A percentile compares a stretch with the other conserved stretches of the same genome.
Conservation (phyloP, 306 rosid species). For the Cicer arietinum region DNA sequence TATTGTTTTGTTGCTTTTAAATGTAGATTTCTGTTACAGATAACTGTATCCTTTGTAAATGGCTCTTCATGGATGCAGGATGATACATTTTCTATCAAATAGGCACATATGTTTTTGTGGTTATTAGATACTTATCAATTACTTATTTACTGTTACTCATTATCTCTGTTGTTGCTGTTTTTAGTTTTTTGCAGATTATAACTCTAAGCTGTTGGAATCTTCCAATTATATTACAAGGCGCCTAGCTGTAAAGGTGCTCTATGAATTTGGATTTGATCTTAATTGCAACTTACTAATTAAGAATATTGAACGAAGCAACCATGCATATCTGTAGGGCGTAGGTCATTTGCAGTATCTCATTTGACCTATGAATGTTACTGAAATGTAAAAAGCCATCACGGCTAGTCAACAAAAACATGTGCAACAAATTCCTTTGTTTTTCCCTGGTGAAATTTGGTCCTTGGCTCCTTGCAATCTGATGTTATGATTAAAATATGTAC, state of each 20-base stretch:
- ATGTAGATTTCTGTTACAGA: constrained; percentile 19
- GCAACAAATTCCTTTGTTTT: constrained; percentile 27
- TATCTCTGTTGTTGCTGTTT: constrained; percentile 39
- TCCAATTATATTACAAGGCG: constrained; percentile 94
- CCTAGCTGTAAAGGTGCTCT: constrained; percentile 90
- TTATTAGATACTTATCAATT: constrained; percentile 9
- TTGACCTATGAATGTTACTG: constrained; percentile 14
- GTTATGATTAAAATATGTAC: constrained; percentile 21
- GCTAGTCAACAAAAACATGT: constrained; percentile 18
- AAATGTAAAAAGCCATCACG: not conserved
- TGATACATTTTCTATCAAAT: constrained; percentile 17
- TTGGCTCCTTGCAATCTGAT: constrained; percentile 27
- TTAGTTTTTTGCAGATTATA: constrained; percentile 92
- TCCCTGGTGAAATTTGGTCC: not conserved
- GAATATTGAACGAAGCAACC: constrained; percentile 27
- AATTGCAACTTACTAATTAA: constrained; percentile 9
- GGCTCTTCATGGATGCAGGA: constrained; percentile 4
- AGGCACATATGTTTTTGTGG: constrained; percentile 4
- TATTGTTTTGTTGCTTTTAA: constrained; percentile 20
- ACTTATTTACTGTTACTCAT: constrained; percentile 33
- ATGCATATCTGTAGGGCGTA: constrained; percentile 10
- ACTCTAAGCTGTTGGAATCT: constrained; percentile 91
- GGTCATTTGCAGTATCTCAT: not conserved
- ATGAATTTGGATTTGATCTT: constrained; percentile 32
- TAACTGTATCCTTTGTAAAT: constrained; percentile 17